A percentile compares a stretch with the other conserved stretches of the same genome.
Conservation (phyloP, 148 eudicot genomes). For the Gaultheria prostrata region DNA sequence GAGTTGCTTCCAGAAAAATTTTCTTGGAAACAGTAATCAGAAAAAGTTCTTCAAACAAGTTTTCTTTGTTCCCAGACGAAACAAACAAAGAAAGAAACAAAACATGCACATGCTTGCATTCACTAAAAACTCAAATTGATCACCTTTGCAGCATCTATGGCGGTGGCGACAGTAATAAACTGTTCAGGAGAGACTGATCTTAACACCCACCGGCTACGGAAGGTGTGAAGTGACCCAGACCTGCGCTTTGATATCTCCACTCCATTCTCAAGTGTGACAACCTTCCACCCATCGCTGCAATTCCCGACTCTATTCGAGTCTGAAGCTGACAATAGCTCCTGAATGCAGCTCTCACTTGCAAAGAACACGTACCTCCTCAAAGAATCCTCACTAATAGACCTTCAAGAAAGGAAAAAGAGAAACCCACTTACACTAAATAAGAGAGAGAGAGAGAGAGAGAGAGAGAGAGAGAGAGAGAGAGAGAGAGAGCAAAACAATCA, state of each 20-base stretch:
- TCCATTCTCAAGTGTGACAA: slow-evolving; percentile 51
- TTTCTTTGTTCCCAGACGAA: background rate
- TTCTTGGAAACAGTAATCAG: background rate
- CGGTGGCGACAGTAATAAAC: slow-evolving; percentile 81
- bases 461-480: no score
- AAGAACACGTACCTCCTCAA: slow-evolving; percentile 69
- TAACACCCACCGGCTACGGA: slow-evolving; percentile 73
- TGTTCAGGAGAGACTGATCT: slow-evolving; percentile 70
- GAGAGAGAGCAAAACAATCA: background rate
- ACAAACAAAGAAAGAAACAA: background rate
- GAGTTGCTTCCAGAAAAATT: background rate
- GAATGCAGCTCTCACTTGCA: slow-evolving; percentile 90
- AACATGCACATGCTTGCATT: background rate
- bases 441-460: no score
- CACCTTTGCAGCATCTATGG: slow-evolving; percentile 95
- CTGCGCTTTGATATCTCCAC: slow-evolving; percentile 79
- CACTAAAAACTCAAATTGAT: background rate
- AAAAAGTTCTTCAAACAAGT: background rate
- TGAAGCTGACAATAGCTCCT: slow-evolving; percentile 76
- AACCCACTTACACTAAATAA: background rate
- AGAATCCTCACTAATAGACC: slow-evolving; percentile 91
- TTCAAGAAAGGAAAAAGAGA: slow-evolving; percentile 14
- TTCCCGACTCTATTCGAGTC: slow-evolving; percentile 44
- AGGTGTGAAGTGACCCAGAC: slow-evolving; percentile 75
- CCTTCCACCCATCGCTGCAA: slow-evolving; percentile 67